Base-by-base conservation (phyloP, 2,329 filamentous ascomycete species). In the Paecilomyces dactylethromorphus region DNA sequence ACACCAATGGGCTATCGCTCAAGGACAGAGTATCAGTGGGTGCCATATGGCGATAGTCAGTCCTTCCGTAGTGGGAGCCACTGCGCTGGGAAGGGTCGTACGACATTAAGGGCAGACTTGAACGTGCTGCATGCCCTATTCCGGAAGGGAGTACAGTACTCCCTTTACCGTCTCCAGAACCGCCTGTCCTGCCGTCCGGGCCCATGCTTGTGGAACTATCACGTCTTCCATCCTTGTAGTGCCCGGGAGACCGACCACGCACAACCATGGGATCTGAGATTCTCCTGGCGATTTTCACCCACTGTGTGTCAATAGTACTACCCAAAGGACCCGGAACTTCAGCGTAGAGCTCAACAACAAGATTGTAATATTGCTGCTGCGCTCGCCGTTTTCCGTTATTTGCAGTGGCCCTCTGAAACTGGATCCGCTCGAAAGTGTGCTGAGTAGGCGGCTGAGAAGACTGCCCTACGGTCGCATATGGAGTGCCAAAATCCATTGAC, bases 361-460 rank as follows among this genome's bases (percentile, higher is more conserved):
- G 81, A 67, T 94, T 90, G 69, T 95, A 96, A 73, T 92, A 96
- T 67, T 96, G 92, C 70, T 97, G 92, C 18, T 92, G 91, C 1
- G 92, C 92, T 58, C 92, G 82, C 65, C 92, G 83, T 73, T 96
- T 96, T 53, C 92, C 92, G 65, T 97, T 97, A 77, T 96, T 97
- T 24, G 91, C 91, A 0, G 92, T 96, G 1, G 92, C 92, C 64
- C 91, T 90, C 73, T 96, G 95, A 82, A 96, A 97, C 67, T 96
- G 92, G 56, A 96, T 94, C 11, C 92, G 87, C 70, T 96, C 92
- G 70, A 95, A 97, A 0, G 81, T 83, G 59, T 87, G 83, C n/a
- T 80, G 78, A 7, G 72, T 74, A 0, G 76, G 76, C 11, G 71
- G 69, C 39, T 75, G 67, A 51, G 72, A 68, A 6, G 71, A 63